Evolutionary conservation across 768 basidiomycete genomes (phyloP).

Genomic region (Lactarius quietus): DNA sequence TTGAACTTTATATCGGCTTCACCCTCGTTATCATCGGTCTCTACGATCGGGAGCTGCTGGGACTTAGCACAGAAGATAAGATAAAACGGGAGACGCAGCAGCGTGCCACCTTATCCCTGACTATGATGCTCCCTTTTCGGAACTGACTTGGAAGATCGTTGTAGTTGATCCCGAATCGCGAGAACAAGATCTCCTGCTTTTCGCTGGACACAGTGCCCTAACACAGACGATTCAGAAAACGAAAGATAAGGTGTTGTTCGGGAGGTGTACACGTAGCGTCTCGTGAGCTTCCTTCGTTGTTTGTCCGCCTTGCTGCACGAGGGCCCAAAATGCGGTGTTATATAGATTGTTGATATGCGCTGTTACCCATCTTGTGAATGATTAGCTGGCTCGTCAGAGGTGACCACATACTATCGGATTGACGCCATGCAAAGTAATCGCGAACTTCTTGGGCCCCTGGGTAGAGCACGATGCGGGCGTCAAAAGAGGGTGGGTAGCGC

Average conservation of each 20-base stretch:
- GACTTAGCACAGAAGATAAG: neutral
- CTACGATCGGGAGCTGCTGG: neutral
- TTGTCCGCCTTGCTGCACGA: constrained; percentile 79
- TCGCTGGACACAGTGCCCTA: constrained; percentile 87
- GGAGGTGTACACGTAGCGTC: constrained; percentile 57
- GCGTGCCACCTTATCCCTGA: constrained; percentile 54
- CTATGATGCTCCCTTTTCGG: constrained; percentile 81
- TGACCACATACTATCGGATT: constrained; percentile 81
- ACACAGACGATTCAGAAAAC: neutral
- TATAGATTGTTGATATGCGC: constrained; percentile 98
- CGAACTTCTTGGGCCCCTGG: constrained; percentile 66
- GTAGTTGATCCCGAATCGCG: constrained; percentile 84
- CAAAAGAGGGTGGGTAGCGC: constrained; percentile 86
- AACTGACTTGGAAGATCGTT: constrained; percentile 67
- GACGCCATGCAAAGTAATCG: constrained; percentile 96
- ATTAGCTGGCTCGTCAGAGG: neutral
- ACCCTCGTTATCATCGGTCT: neutral
- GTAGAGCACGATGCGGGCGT: constrained; percentile 83
- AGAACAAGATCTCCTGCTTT: constrained; percentile 90
- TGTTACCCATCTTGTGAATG: constrained; percentile 34
- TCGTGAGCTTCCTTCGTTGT: constrained; percentile 79
- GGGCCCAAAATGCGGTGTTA: constrained; percentile 94
- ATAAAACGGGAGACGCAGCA: neutral
- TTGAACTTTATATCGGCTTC: neutral
- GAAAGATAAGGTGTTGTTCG: neutral